Conservation (phyloP, 108 stramenopile species). For the Nannochloropsis gaditana region DNA sequence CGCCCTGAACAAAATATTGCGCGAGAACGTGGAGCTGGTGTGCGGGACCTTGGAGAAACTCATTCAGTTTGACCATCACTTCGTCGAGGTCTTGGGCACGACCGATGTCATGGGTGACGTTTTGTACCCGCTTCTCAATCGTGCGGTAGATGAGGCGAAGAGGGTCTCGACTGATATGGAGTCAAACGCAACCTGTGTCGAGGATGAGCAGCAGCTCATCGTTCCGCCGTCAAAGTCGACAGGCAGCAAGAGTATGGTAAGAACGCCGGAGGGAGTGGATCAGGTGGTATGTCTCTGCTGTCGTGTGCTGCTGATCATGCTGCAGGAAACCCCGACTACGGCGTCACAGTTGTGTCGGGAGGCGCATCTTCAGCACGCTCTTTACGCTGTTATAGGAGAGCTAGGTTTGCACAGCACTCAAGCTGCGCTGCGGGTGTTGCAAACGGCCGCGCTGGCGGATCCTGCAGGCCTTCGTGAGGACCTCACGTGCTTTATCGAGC, state of each 20-base stretch:
- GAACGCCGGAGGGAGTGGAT: constrained; percentile 29
- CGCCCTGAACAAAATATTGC: constrained; percentile 32
- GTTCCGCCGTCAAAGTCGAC: background rate
- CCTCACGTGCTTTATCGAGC: constrained; percentile 39
- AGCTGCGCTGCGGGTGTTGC: constrained; percentile 36
- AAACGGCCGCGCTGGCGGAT: constrained; percentile 29
- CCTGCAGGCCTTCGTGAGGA: constrained; percentile 36
- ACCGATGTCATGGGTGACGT: constrained; percentile 39
- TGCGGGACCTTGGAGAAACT: constrained; percentile 75
- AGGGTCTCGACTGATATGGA: background rate
- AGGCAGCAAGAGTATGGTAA: constrained; percentile 21
- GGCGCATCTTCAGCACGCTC: constrained; percentile 33
- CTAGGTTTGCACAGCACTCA: constrained; percentile 31
- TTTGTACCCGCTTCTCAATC: constrained; percentile 35
- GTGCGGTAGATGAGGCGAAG: constrained; percentile 18
- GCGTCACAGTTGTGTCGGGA: constrained; percentile 33
- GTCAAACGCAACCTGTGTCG: background rate
- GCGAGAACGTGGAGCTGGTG: constrained; percentile 67
- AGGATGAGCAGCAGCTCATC: background rate
- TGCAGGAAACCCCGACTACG: constrained; percentile 26
- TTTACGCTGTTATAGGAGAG: constrained; percentile 35
- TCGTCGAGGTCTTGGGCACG: constrained; percentile 26
- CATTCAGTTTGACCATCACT: constrained; percentile 70
- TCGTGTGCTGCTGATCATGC: constrained; percentile 35
- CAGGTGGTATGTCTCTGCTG: constrained; percentile 31